These are phyloP conservation scores for Pestalotiopsis fici DNA, from an alignment of 2,329 filamentous ascomycete species.

Conservation along the genomic window DNA sequence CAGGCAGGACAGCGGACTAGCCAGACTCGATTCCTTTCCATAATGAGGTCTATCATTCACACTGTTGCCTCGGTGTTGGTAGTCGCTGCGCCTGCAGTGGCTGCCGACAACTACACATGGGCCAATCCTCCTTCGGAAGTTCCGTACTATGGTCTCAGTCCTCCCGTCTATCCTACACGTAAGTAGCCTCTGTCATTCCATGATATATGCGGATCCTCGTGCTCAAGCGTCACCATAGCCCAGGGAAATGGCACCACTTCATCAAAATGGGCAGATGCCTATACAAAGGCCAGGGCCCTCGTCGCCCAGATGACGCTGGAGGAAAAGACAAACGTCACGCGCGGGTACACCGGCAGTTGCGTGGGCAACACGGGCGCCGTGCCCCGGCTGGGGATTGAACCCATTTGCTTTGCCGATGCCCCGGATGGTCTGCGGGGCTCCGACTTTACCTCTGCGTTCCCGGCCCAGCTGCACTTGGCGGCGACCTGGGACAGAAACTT, in stretches of 20 bases:
- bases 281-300: constrained; percentile 70
- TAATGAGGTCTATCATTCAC: not conserved
- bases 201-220: not conserved
- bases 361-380: constrained; percentile 74
- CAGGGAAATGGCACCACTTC: constrained; percentile 63
- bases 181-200: constrained; percentile 21
- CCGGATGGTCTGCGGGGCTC: constrained; percentile 77
- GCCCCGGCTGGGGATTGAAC: constrained; percentile 68
- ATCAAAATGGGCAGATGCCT: constrained; percentile 69
- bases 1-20: no score
- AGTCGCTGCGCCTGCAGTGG: not conserved
- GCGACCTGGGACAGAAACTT: constrained; percentile 84
- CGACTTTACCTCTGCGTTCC: constrained; percentile 77
- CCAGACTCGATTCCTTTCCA: not conserved
- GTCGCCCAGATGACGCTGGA: constrained; percentile 78
- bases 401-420: constrained; percentile 80
- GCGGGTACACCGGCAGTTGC: not conserved
- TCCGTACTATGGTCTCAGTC: constrained; percentile 48
- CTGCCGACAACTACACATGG: not conserved
- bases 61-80: not conserved
- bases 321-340: constrained; percentile 77
- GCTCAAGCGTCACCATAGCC: not conserved
- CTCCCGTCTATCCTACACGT: constrained; percentile 75
- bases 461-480: constrained; percentile 68
- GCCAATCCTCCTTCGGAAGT: not conserved